phyloP scores from a whole-genome alignment of 2,329 filamentous ascomycete species.

The Hypomyces perniciosus region DNA sequence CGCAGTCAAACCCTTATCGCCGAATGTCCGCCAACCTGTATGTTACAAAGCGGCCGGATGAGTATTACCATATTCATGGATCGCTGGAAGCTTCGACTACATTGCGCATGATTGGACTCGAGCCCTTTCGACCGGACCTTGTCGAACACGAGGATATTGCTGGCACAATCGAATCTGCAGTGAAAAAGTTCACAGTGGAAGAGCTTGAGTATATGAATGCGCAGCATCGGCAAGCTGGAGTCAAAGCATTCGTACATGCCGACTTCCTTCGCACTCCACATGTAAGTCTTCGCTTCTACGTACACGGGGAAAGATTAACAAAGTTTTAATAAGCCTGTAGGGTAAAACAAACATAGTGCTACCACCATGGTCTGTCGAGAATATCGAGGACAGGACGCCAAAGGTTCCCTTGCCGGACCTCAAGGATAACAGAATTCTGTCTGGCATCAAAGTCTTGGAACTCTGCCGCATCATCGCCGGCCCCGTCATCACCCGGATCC shows the following conservation, averaged over 20 bases:
- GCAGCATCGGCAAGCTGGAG: constrained; percentile 52
- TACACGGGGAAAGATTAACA: not conserved
- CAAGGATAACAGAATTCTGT: constrained; percentile 30
- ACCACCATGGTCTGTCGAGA: constrained; percentile 45
- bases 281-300: constrained; percentile 18
- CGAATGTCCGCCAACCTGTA: constrained; percentile 69
- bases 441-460: constrained; percentile 67
- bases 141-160: constrained; percentile 55
- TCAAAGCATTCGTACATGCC: constrained; percentile 52
- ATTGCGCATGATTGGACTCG: constrained; percentile 63
- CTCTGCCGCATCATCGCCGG: constrained; percentile 71
- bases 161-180: constrained; percentile 51
- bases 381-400: constrained; percentile 44
- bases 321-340: constrained; percentile 25
- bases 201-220: constrained; percentile 56
- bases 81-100: constrained; percentile 66
- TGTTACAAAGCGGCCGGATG: constrained; percentile 56
- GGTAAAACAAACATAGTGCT: constrained; percentile 36
- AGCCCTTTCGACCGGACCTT: constrained; percentile 54
- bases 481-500: constrained; percentile 62
- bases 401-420: constrained; percentile 33
- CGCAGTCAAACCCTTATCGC: constrained; percentile 65
- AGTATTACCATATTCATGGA: constrained; percentile 71
- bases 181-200: constrained; percentile 45
- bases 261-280: constrained; percentile 51